Evolutionary conservation across 2,329 filamentous ascomycete genomes (phyloP).

Genomic region (Talaromyces amestolkiae): DNA sequence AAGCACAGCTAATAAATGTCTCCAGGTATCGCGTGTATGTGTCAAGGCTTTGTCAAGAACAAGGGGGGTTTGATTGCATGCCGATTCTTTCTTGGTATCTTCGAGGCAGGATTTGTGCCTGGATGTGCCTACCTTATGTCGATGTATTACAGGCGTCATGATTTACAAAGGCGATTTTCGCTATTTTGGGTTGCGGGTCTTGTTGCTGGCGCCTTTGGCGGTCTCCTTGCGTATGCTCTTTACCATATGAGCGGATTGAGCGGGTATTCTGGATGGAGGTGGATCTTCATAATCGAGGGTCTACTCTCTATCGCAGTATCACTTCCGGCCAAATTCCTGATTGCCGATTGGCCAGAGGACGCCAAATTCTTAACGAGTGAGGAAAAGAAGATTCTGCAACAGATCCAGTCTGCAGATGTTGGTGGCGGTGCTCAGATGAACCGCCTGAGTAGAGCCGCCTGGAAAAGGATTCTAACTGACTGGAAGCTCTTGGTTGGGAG

Average conservation of each 20-base stretch:
- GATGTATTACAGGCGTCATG: conserved; percentile 38
- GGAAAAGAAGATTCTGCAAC: conserved; percentile 28
- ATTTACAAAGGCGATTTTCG: conserved; percentile 36
- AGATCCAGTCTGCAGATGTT: conserved; percentile 26
- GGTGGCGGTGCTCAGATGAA: conserved; percentile 30
- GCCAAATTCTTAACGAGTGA: conserved; percentile 31
- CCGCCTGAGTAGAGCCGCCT: conserved; percentile 28
- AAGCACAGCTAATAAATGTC: not conserved
- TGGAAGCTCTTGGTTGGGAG: conserved; percentile 35
- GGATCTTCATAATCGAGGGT: conserved; percentile 40
- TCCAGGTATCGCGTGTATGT: conserved; percentile 21
- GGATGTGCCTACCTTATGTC: conserved; percentile 32
- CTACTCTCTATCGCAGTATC: conserved; percentile 19
- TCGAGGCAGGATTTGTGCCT: conserved; percentile 40
- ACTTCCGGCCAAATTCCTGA: conserved; percentile 28
- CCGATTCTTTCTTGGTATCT: conserved; percentile 32
- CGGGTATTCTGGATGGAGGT: conserved; percentile 32
- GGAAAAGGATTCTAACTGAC: conserved; percentile 31
- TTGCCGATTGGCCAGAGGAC: conserved; percentile 28
- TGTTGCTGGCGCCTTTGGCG: conserved; percentile 48
- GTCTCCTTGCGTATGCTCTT: conserved; percentile 31
- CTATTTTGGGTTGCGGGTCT: conserved; percentile 52
- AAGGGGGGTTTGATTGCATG: conserved; percentile 31
- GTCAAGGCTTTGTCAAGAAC: conserved; percentile 32
- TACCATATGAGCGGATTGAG: conserved; percentile 35